Evolutionary conservation across 441 rosid species (phyloP).

Genomic region (Adansonia madagascariensis): DNA sequence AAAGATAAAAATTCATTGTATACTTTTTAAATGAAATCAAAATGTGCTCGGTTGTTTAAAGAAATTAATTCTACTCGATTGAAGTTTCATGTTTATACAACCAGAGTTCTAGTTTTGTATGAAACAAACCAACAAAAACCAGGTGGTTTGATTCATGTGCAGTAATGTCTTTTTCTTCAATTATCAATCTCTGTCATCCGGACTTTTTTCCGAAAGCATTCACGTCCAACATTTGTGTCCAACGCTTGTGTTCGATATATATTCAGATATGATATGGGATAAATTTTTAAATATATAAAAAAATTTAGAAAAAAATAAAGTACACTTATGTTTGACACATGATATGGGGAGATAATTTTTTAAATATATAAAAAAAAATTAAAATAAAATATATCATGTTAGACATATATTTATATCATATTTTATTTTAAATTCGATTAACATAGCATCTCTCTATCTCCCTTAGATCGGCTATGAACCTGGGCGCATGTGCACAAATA

Average conservation of each 20-base stretch:
- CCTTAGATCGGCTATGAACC: neutral
- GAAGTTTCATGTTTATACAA: neutral
- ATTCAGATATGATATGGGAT: no score
- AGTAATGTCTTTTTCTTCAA: neutral
- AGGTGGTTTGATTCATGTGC: neutral
- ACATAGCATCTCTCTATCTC: no score
- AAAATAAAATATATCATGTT: no score
- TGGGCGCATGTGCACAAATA: neutral
- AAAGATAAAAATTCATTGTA: neutral
- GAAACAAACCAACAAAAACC: neutral
- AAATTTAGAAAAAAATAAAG: no score
- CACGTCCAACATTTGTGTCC: neutral
- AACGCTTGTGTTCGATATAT: no score
- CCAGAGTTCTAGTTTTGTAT: neutral
- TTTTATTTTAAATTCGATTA: no score
- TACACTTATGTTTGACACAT: neutral
- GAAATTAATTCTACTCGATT: no score
- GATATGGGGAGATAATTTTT: neutral
- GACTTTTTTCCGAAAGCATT: no score
- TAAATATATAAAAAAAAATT: neutral
- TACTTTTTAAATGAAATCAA: neutral
- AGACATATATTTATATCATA: no score
- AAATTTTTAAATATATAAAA: no score
- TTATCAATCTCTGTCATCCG: neutral
- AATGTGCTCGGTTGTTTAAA: neutral